A percentile compares a stretch with the other conserved stretches of the same genome.
phyloP scores from a whole-genome alignment of 176 grass and related monocot species.

The Triticum dicoccoides region DNA sequence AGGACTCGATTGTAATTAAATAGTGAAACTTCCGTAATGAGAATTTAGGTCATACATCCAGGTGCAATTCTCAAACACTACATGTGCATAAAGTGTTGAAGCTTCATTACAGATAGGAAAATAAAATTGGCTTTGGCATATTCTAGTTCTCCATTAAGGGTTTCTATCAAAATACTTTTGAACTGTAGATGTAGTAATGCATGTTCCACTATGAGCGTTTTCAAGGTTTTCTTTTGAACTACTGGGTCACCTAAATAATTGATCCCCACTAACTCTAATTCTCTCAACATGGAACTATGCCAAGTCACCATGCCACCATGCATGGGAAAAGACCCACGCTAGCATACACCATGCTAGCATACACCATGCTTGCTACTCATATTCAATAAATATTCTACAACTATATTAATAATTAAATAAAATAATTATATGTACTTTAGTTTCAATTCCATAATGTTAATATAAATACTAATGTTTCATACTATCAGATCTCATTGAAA shows the following conservation, averaged over 20 bases:
- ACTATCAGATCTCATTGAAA: too few species aligned
- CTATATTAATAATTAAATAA: too few species aligned
- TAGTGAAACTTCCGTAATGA: neutral
- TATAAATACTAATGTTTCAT: too few species aligned
- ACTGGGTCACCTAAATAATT: neutral
- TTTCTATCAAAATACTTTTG: neutral
- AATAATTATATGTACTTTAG: too few species aligned
- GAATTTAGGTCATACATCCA: neutral
- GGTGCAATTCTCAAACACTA: neutral
- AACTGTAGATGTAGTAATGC: slow-evolving; percentile 13
- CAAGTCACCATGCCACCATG: too few species aligned
- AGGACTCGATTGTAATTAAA: neutral
- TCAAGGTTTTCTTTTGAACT: slow-evolving; percentile 3
- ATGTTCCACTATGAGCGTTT: neutral
- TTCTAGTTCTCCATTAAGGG: neutral
- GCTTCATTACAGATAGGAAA: neutral
- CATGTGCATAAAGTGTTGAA: neutral
- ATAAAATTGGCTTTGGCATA: neutral
- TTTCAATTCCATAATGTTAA: too few species aligned
- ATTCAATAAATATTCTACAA: too few species aligned
- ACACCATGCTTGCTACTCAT: too few species aligned
- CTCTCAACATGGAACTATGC: too few species aligned
- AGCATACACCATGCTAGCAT: too few species aligned
- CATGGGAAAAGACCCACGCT: too few species aligned
- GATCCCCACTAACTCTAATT: too few species aligned